Evolutionary conservation across 2,329 filamentous ascomycete species (phyloP).

Genomic region (Penicillium expansum): DNA sequence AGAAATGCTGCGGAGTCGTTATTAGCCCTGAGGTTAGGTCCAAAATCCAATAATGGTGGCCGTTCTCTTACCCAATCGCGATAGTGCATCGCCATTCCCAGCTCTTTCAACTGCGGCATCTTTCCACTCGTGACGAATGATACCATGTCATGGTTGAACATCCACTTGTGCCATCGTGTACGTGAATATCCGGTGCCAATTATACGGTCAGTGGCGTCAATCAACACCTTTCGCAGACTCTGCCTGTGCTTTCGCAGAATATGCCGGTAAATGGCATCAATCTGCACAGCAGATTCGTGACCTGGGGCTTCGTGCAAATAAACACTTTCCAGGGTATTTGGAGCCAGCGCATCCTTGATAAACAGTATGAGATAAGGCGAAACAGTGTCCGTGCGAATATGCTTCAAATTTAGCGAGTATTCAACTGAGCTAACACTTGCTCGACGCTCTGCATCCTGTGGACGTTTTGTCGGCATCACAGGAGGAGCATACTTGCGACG

Average conservation of each 20-base stretch:
- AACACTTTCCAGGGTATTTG: constrained; percentile 74
- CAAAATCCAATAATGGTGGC: neutral
- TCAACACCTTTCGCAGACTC: constrained; percentile 69
- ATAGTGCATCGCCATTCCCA: constrained; percentile 70
- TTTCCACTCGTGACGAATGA: constrained; percentile 72
- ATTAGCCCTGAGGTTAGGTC: constrained; percentile 10
- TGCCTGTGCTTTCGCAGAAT: constrained; percentile 67
- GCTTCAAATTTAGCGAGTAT: constrained; percentile 66
- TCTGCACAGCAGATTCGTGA: constrained; percentile 58
- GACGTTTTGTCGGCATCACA: constrained; percentile 9
- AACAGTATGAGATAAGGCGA: constrained; percentile 69
- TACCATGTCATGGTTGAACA: constrained; percentile 66
- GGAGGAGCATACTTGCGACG: constrained; percentile 59
- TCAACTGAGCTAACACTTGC: constrained; percentile 35
- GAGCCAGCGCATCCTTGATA: constrained; percentile 72
- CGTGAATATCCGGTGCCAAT: constrained; percentile 39
- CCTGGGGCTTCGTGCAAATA: constrained; percentile 68
- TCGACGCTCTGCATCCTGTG: constrained; percentile 5
- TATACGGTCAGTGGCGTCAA: constrained; percentile 64
- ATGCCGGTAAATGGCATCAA: constrained; percentile 69
- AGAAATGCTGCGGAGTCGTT: constrained; percentile 61
- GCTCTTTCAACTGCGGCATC: constrained; percentile 68
- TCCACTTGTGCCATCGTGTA: constrained; percentile 66
- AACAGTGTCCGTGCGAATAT: constrained; percentile 71
- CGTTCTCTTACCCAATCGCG: constrained; percentile 67